Base-by-base conservation (phyloP, 805 yeast genomes). In the Candida verbasci region DNA sequence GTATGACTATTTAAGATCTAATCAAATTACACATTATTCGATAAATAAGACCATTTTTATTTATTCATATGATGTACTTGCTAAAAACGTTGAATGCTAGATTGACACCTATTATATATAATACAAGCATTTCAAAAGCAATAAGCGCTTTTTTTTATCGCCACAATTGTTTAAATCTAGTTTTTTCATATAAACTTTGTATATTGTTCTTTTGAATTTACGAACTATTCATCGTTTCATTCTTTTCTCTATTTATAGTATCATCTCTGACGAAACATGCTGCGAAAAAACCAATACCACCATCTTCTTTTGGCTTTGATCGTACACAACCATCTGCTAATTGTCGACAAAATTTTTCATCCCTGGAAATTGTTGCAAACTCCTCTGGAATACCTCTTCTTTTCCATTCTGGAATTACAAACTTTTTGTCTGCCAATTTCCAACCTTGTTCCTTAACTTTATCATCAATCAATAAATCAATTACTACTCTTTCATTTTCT, bases 221-320 rank as follows among this genome's bases (percentile, higher is more conserved):
- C n/a, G n/a, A n/a, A n/a, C n/a, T n/a, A n/a, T n/a, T n/a, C n/a
- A n/a, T n/a, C n/a, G n/a, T n/a, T n/a, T n/a, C n/a, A n/a, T n/a
- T n/a, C n/a, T n/a, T n/a, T n/a, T n/a, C n/a, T n/a, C n/a, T n/a
- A 29, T 29, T 15, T 9, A 27, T 9, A 17, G 10, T 14, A 16
- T 21, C 20, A 23, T 12, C 15, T 24, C 49, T 71, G 44, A 85
- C 84, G 55, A 93, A 91, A 39, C 93, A 81, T 1, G 89, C 97
- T 0, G 97, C 97, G 60, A 93, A 93, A 55, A 93, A 93, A 0
- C 99, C 99, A 49, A 93, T 93, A n/a, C 98, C 98, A 21, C 97
- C 98, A 56, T 93, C 98, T 29, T 74, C 82, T 43, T 78, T 81
- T 1, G 97, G 96, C 29, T 80, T 61, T 0, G 89, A 83, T 46